A percentile compares a stretch with the other conserved stretches of the same genome.
phyloP scores from a whole-genome alignment of 192 early-diverging fungal species.

The Dissophora globulifera region DNA sequence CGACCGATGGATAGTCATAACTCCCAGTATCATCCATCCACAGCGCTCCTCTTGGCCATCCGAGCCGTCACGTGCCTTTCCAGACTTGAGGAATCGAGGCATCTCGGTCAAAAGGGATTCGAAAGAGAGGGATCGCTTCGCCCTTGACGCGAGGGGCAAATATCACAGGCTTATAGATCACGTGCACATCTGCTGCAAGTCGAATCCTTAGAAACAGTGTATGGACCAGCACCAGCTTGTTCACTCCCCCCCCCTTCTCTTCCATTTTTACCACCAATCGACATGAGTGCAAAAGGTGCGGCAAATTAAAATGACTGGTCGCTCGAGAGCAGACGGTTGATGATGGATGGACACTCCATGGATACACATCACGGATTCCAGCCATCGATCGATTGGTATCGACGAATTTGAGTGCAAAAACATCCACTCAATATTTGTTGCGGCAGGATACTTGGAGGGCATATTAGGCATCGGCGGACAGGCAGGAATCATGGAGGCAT shows the following conservation, averaged over 20 bases:
- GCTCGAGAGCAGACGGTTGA: not conserved
- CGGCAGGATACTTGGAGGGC: too few relatives aligned
- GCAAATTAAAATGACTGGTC: slow-evolving; percentile 1
- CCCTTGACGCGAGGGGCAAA: not conserved
- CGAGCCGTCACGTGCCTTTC: slow-evolving; percentile 33
- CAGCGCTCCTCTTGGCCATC: not conserved
- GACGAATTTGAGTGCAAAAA: not conserved
- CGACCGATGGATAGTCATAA: slow-evolving; percentile 26
- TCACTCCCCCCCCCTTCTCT: not conserved
- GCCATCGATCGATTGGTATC: slow-evolving; percentile 17
- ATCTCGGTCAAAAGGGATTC: slow-evolving; percentile 35
- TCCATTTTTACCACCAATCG: not conserved
- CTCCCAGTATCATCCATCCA: slow-evolving; percentile 16
- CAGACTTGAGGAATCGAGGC: slow-evolving; percentile 44
- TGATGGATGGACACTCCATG: not conserved
- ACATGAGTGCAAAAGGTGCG: slow-evolving; percentile 29
- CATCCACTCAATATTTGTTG: too few relatives aligned
- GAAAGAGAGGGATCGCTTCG: slow-evolving; percentile 11
- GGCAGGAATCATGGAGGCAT: too few relatives aligned
- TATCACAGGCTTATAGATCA: too few relatives aligned
- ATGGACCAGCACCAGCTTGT: too few relatives aligned
- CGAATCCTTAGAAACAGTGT: too few relatives aligned
- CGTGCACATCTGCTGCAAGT: too few relatives aligned
- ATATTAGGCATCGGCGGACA: too few relatives aligned
- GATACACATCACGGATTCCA: not conserved